Conservation (phyloP, 441 rosid species). For the Pelargonium australe region DNA sequence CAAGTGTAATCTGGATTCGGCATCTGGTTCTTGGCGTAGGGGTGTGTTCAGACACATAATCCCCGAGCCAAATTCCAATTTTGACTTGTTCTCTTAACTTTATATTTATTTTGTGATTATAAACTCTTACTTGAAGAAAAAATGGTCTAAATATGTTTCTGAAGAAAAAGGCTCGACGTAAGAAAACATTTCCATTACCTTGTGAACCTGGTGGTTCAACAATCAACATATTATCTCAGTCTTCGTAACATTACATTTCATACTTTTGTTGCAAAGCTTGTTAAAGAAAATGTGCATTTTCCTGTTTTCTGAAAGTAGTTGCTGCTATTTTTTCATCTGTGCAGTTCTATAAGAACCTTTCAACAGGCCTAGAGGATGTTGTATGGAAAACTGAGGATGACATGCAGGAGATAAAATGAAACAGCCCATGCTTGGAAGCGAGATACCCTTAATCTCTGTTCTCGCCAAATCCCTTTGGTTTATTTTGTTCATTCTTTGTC, state of each 20-base stretch:
- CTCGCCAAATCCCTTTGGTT: conserved; percentile 17
- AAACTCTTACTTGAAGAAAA: no score
- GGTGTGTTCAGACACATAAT: no score
- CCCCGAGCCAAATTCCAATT: no score
- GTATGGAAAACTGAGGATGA: conserved; percentile 89
- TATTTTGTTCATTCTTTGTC: background rate
- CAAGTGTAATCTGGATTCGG: no score
- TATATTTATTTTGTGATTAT: no score
- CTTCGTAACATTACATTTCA: background rate
- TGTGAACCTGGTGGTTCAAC: no score
- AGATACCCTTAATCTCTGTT: background rate
- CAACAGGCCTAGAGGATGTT: conserved; percentile 62
- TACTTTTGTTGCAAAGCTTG: background rate
- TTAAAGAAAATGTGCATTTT: background rate
- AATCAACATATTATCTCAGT: no score
- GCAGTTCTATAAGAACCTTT: conserved; percentile 87
- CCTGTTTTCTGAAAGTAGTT: background rate
- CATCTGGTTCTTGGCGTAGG: no score
- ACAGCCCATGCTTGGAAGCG: conserved; percentile 4
- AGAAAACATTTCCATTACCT: no score
- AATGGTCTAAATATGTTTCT: no score
- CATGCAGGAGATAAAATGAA: conserved; percentile 41
- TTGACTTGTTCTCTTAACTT: no score
- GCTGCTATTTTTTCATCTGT: background rate
- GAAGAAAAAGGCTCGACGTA: no score